Conservation (phyloP, 208 protist species). For the Crithidia expoeki region DNA sequence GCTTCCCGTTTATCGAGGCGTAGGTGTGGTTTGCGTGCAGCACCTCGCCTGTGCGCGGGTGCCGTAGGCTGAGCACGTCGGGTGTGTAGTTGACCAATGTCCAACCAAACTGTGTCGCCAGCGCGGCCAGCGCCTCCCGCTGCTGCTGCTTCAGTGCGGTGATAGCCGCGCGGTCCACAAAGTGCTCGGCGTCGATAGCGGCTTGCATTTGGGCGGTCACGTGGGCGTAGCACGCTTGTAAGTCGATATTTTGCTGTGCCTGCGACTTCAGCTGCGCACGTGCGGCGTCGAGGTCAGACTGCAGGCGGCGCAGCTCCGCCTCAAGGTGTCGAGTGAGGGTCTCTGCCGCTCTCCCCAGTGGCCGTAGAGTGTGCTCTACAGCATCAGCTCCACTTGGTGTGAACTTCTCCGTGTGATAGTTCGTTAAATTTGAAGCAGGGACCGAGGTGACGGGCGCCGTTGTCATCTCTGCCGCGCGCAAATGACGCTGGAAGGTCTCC, state of each 20-base stretch:
- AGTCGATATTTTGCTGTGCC: conserved; percentile 1
- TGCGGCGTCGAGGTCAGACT: conserved; percentile 3
- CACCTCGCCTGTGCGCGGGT: conserved; percentile 21
- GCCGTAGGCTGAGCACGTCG: conserved; percentile 32
- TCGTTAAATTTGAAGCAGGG: too few relatives aligned
- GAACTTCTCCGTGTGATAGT: too few relatives aligned
- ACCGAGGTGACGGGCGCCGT: too few relatives aligned
- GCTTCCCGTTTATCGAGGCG: conserved; percentile 27
- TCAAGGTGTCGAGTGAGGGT: conserved; percentile 7
- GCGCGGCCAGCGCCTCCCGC: conserved; percentile 4
- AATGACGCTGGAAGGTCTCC: conserved; percentile 12
- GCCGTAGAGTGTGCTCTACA: neutral
- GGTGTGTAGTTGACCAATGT: conserved; percentile 26
- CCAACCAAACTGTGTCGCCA: conserved; percentile 30
- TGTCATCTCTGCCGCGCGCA: neutral
- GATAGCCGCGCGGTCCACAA: conserved; percentile 20
- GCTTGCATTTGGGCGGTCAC: conserved; percentile 23
- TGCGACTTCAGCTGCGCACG: conserved; percentile 7
- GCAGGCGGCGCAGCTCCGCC: conserved; percentile 15
- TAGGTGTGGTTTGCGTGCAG: conserved; percentile 33
- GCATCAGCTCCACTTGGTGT: neutral
- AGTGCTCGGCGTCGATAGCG: conserved; percentile 22
- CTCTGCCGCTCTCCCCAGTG: conserved; percentile 14
- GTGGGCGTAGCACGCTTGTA: conserved; percentile 27
- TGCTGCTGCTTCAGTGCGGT: conserved; percentile 24